Evolutionary conservation across 768 basidiomycete species (phyloP).

Genomic region (Rhodotorula graminis): DNA sequence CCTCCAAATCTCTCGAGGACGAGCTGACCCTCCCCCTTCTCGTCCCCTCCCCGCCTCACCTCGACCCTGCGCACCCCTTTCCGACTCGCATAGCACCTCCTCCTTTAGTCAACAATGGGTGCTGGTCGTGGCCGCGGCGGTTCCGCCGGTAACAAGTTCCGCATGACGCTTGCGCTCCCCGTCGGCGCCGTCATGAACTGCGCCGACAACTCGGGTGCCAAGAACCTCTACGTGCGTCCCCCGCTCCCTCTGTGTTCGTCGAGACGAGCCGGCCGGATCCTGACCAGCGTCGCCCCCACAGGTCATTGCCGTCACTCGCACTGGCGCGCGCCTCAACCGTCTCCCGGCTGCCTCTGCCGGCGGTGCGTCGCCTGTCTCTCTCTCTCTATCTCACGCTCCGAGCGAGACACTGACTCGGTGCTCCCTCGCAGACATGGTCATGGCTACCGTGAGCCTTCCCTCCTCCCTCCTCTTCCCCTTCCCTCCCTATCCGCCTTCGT

Average conservation of each 20-base stretch:
- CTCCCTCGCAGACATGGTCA: background rate
- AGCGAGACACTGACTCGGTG: background rate
- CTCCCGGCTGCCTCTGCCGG: slow-evolving; percentile 72
- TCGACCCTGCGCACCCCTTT: background rate
- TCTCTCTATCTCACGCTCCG: background rate
- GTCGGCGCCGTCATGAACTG: slow-evolving; percentile 65
- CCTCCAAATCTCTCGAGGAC: background rate
- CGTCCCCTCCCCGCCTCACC: background rate
- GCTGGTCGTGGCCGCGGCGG: slow-evolving; percentile 52
- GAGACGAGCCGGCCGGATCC: background rate
- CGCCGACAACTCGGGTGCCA: slow-evolving; percentile 98
- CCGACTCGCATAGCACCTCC: too few species aligned
- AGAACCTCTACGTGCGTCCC: slow-evolving; percentile 66
- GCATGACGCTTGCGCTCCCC: slow-evolving; percentile 74
- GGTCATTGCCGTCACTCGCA: slow-evolving; percentile 90
- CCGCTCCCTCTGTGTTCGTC: background rate
- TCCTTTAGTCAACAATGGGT: slow-evolving; percentile 32
- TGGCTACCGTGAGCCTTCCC: background rate
- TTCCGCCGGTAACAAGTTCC: slow-evolving; percentile 91
- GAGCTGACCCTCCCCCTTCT: slow-evolving; percentile 3
- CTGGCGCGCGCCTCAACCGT: slow-evolving; percentile 93
- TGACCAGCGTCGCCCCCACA: slow-evolving; percentile 1
- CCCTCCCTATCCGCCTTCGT: background rate
- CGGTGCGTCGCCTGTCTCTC: slow-evolving; percentile 20
- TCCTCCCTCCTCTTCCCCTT: background rate